Percentiles rank a stretch among this genome's conserved stretches.
Evolutionary conservation across 805 yeast genomes (phyloP).

Genomic region (Suhomyces sp.): DNA sequence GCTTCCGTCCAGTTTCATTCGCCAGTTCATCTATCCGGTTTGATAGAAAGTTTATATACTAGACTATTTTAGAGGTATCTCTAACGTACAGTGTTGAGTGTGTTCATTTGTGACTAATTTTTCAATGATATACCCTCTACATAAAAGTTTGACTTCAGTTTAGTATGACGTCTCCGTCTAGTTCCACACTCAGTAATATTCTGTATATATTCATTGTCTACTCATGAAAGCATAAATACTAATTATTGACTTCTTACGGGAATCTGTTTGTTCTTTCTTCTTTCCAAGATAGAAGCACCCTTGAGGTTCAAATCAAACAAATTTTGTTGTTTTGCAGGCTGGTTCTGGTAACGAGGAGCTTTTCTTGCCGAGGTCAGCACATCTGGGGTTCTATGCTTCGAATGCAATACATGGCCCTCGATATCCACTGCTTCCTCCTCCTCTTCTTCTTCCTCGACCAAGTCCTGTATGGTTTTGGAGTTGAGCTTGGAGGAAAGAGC

Average conservation of each 20-base stretch:
- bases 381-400: neutral
- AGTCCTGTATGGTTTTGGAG: conserved; percentile 19
- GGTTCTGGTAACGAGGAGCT: conserved; percentile 11
- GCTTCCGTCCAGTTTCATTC: too few species aligned
- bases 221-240: neutral
- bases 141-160: too few species aligned
- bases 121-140: too few species aligned
- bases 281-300: conserved; percentile 53
- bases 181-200: too few species aligned
- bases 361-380: conserved; percentile 1
- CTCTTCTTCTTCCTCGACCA: conserved; percentile 39
- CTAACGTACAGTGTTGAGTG: too few species aligned
- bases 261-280: conserved; percentile 29
- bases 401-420: conserved; percentile 10
- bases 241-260: conserved; percentile 2
- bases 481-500: conserved; percentile 26
- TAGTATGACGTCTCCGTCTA: too few species aligned
- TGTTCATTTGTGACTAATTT: too few species aligned
- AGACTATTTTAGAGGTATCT: too few species aligned
- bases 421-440: conserved; percentile 19
- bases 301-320: conserved; percentile 46
- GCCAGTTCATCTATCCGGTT: too few species aligned
- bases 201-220: too few species aligned
- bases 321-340: conserved; percentile 13
- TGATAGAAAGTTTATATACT: too few species aligned